These are phyloP conservation scores for Nicotiana tabacum DNA, from an alignment of 257 asterid genomes.

Conservation along the genomic window DNA sequence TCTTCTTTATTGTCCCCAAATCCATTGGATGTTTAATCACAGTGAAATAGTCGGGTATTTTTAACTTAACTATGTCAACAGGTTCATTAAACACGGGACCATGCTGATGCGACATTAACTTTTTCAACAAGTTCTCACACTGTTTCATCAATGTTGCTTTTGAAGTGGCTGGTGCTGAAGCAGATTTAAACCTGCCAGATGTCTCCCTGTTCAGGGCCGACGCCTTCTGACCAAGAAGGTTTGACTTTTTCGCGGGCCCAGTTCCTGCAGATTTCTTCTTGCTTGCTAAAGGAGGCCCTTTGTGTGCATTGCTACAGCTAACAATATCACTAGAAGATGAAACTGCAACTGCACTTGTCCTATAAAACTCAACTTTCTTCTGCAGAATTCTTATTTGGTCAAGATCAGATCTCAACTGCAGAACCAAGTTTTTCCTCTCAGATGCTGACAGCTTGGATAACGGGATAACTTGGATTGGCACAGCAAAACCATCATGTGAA, in stretches of 20 bases:
- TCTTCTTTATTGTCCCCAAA: slow-evolving; percentile 70
- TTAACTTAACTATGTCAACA: slow-evolving; percentile 64
- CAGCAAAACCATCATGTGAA: slow-evolving; percentile 61
- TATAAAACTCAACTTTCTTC: slow-evolving; percentile 41
- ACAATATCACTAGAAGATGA: slow-evolving; percentile 51
- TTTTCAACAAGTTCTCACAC: slow-evolving; percentile 68
- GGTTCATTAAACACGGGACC: slow-evolving; percentile 66
- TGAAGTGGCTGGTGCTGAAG: slow-evolving; percentile 21
- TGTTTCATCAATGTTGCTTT: slow-evolving; percentile 43
- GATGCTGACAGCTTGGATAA: slow-evolving; percentile 47
- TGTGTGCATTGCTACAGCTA: slow-evolving; percentile 37
- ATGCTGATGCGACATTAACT: slow-evolving; percentile 53
- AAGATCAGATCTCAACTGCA: slow-evolving; percentile 66
- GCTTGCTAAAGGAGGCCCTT: slow-evolving; percentile 29
- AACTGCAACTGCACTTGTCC: slow-evolving; percentile 37
- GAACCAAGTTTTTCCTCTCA: slow-evolving; percentile 54
- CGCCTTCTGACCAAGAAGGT: slow-evolving; percentile 20
- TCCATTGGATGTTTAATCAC: slow-evolving; percentile 89
- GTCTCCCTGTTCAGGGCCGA: slow-evolving; percentile 49
- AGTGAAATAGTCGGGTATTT: slow-evolving; percentile 67
- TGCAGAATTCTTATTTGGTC: slow-evolving; percentile 50
- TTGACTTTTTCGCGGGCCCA: slow-evolving; percentile 30
- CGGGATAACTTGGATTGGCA: slow-evolving; percentile 56
- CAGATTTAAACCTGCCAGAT: slow-evolving; percentile 60
- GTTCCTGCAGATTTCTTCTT: slow-evolving; percentile 39